Evolutionary conservation across 192 early-diverging fungal genomes (phyloP).

Genomic region (Podila horticola): DNA sequence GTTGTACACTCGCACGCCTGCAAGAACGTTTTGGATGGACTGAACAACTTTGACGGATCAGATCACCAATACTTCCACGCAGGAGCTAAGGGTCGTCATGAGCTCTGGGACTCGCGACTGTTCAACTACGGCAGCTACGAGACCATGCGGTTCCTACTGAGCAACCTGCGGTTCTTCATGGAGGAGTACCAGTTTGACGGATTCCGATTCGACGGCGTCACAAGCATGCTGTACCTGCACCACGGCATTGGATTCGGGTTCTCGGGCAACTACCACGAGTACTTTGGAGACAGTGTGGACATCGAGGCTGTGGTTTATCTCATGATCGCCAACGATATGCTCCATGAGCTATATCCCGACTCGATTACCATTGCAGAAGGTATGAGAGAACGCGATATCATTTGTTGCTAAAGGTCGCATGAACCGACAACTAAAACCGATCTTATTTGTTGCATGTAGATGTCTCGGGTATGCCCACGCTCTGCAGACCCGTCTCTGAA

Average conservation of each 20-base stretch:
- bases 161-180: constrained; percentile 93
- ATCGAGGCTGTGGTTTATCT: constrained; percentile 86
- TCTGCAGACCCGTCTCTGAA: constrained; percentile 83
- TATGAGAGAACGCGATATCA: constrained; percentile 14
- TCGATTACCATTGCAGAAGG: constrained; percentile 93
- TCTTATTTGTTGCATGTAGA: constrained; percentile 59
- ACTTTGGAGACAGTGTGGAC: constrained; percentile 88
- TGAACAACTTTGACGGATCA: constrained; percentile 94
- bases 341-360: constrained; percentile 81
- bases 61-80: constrained; percentile 97
- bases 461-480: constrained; percentile 97
- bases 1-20: constrained; percentile 95
- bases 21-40: constrained; percentile 92
- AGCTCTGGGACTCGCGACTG: constrained; percentile 90
- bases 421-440: too few species aligned
- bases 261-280: constrained; percentile 91
- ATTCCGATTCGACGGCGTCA: constrained; percentile 97
- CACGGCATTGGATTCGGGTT: constrained; percentile 94
- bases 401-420: too few species aligned
- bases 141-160: constrained; percentile 89
- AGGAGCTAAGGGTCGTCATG: constrained; percentile 83
- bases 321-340: constrained; percentile 72
- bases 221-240: constrained; percentile 93
- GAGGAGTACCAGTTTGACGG: constrained; percentile 93
- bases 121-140: constrained; percentile 96